Evolutionary conservation across 164 flowering plant genomes (phyloP).

Genomic region (Magnolia sinica): DNA sequence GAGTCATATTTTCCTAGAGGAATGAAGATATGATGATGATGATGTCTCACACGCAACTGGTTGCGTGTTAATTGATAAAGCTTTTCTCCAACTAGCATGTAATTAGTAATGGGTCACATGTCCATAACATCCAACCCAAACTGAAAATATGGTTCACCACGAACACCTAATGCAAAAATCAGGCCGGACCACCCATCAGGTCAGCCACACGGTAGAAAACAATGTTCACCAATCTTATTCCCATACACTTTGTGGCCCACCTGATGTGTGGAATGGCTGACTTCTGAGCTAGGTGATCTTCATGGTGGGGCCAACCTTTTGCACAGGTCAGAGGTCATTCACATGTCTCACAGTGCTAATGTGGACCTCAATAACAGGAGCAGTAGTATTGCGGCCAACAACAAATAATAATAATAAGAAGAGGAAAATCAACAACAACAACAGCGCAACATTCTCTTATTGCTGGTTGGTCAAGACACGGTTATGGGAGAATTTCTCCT

Average conservation of each 20-base stretch:
- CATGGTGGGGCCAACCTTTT: neutral
- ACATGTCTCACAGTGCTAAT: neutral
- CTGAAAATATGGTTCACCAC: neutral
- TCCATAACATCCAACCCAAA: neutral
- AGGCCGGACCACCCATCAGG: neutral
- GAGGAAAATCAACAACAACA: too few species aligned
- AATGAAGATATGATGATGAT: neutral
- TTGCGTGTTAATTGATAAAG: neutral
- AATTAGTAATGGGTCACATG: too few species aligned
- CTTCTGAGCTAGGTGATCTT: too few species aligned
- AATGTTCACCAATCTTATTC: too few species aligned
- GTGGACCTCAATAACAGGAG: neutral
- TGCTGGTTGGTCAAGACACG: too few species aligned
- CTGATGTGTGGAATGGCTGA: neutral
- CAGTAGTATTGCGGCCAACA: too few species aligned
- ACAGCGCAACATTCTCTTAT: too few species aligned
- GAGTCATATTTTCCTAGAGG: neutral
- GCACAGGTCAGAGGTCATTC: neutral
- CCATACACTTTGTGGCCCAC: too few species aligned
- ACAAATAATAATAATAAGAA: too few species aligned
- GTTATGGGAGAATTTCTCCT: too few species aligned
- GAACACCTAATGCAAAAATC: neutral
- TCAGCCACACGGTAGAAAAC: neutral
- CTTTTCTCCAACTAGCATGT: too few species aligned
- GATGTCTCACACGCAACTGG: neutral